Evolutionary conservation across 1,284 basidiomycete species (phyloP), one percentile per base, ranked within the genome.

Genomic region (Singerocomus rubriflavus): DNA sequence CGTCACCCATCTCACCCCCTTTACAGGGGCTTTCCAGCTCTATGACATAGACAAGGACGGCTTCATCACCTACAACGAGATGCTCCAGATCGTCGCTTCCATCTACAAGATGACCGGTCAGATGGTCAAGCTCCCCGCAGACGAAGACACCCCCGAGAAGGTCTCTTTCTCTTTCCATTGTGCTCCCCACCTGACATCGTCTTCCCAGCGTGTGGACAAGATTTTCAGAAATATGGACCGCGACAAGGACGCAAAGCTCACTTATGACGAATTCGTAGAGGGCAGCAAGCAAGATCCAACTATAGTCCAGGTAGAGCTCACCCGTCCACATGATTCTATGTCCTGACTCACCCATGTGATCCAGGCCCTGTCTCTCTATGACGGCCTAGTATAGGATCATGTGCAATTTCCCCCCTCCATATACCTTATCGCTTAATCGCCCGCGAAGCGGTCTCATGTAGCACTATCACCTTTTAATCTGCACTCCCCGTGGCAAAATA

Each of bases 41-140:
- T 99, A 99, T 71, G 97, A 99, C 69, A 98, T 99, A 65, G 93
- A 99, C 74, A 92, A 91, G 58, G 95, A 98, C 66, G 96, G 95
- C 3, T 89, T 81, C 62, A 98, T 98, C 73, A 96, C 95, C 38
- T 97, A 98, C 71, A 88, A 96, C 62, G 97, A 99, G 74, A 99
- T 99, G 93, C 85, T 98, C 38, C 85, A 92, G 75, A 97, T 98
- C 65, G 95, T 98, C 6, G 82, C 88, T 62, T 88, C 91, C 47
- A 98, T 98, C 74, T 98, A 98, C 79, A 96, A 96, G 81, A 97
- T 97, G 94, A 96, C 94, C 5, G 96, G 97, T 12, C 90, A 97
- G 70, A 98, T 99, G 95, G 96, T 99, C 62, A 96, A 95, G 69
- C 82, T 99, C 26, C 96, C 97, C 14, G 79, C 87, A 44, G 97